Evolutionary conservation across 1,284 basidiomycete species (phyloP), one percentile per base, ranked within the genome.

Genomic region (Takashimella koratensis): DNA sequence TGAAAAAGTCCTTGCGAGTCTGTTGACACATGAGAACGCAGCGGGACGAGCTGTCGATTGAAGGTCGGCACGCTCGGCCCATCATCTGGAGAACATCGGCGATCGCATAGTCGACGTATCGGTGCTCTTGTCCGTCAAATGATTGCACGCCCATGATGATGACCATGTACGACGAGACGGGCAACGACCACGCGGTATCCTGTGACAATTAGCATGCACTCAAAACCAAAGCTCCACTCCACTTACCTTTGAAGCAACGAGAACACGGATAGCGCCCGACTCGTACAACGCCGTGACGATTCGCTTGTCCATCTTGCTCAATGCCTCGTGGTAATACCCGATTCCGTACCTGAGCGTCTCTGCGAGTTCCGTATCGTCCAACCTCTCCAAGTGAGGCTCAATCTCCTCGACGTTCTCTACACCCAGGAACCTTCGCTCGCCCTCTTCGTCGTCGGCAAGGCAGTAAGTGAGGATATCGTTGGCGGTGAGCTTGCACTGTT

Each of bases 11-110:
- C 74, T 97, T 94, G 47, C 94, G 83, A 2, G 91, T 96, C 70
- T 95, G 89, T 69, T 98, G 95, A 68, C 90, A 93, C 88, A 98
- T 95, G 47, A 98, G 79, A 6, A 99, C 86, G 68, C 93, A 97
- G 19, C 91, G 87, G 62, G 88, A 92, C 52, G 85, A 86, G 11
- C 87, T 84, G 64, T 97, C 94, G 57, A 91, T 85, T 45, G 78
- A 77, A 16, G 95, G 92, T 24, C 92, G 84, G 70, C 93, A 97
- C 1, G 95, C 94, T 20, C 87, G 84, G 42, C 96, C 96, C 84
- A 98, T 96, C 95, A 98, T 98, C 70, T 98, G 94, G 2, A 98
- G 82, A 11, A 98, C 88, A 65, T 98, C 94, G 80, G 95, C 91
- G 54, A 98, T 89, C 2, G 96, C 90, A 68, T 98, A 98, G 76